These are phyloP conservation scores for Fraxinus platypoda DNA, from an alignment of 305 asterid species.

Conservation along the genomic window DNA sequence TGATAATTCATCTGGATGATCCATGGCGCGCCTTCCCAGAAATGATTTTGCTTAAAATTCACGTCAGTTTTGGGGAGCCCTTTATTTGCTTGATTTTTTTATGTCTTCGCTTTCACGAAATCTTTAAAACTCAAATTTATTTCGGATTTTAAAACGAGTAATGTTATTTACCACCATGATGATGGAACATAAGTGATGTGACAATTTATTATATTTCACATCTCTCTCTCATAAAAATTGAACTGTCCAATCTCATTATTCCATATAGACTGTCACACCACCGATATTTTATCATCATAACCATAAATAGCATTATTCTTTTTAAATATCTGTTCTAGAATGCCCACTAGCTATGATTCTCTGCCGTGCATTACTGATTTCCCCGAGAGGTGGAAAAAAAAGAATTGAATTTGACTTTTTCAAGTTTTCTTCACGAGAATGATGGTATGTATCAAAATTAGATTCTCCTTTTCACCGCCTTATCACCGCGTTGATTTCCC, in stretches of 20 bases:
- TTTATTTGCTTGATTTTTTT: neutral
- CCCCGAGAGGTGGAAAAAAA: conserved; percentile 22
- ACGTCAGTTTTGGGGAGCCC: neutral
- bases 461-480: neutral
- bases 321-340: conserved; percentile 24
- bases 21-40: neutral
- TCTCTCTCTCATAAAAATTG: too few species aligned
- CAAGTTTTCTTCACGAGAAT: neutral
- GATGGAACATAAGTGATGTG: too few species aligned
- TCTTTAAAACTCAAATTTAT: too few species aligned
- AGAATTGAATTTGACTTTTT: conserved; percentile 8
- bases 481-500: neutral
- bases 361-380: conserved; percentile 16
- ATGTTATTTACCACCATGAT: too few species aligned
- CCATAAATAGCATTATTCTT: too few species aligned
- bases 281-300: too few species aligned
- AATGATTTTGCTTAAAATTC: neutral
- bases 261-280: too few species aligned
- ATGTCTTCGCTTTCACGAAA: neutral
- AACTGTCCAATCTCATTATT: too few species aligned
- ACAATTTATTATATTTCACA: too few species aligned
- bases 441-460: conserved; percentile 14
- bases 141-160: too few species aligned
- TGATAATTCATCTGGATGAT: neutral
- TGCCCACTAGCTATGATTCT: conserved; percentile 27